Percentiles rank a stretch among this genome's conserved stretches.
Evolutionary conservation across 2,329 filamentous ascomycete genomes (phyloP).

Genomic region (Aspergillus phoenicis): DNA sequence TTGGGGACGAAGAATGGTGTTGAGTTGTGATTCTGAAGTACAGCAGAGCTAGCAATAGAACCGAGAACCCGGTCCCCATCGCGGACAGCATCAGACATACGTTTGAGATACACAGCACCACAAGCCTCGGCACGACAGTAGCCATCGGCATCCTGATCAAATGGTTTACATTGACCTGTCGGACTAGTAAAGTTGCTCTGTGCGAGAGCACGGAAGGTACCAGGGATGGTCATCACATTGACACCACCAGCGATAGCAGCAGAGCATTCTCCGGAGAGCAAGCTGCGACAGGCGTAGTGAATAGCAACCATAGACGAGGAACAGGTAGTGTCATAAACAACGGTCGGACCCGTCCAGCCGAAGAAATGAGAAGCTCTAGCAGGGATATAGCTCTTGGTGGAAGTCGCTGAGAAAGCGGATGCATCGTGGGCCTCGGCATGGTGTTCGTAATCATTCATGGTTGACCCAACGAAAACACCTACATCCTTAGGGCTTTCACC

Average conservation of each 20-base stretch:
- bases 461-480: conserved; percentile 33
- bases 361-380: conserved; percentile 47
- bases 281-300: conserved; percentile 27
- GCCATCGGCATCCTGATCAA: conserved; percentile 52
- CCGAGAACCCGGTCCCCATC: conserved; percentile 52
- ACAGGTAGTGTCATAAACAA: conserved; percentile 49
- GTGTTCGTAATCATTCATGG: conserved; percentile 30
- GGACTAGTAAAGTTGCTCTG: conserved; percentile 47
- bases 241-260: conserved; percentile 41
- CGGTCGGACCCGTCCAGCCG: conserved; percentile 47
- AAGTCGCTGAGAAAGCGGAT: conserved; percentile 31
- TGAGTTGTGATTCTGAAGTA: conserved; percentile 39
- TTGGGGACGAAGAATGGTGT: conserved; percentile 25
- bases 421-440: conserved; percentile 32
- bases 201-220: conserved; percentile 32
- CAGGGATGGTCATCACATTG: conserved; percentile 32
- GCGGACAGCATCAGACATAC: conserved; percentile 46
- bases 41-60: conserved; percentile 34
- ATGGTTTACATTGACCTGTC: conserved; percentile 52
- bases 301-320: conserved; percentile 44
- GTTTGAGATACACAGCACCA: conserved; percentile 51
- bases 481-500: conserved; percentile 14
- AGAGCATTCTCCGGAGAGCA: conserved; percentile 27
- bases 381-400: conserved; percentile 22
- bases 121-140: conserved; percentile 55